Evolutionary conservation across 805 yeast species (phyloP).

Genomic region (Metschnikowia lunata): DNA sequence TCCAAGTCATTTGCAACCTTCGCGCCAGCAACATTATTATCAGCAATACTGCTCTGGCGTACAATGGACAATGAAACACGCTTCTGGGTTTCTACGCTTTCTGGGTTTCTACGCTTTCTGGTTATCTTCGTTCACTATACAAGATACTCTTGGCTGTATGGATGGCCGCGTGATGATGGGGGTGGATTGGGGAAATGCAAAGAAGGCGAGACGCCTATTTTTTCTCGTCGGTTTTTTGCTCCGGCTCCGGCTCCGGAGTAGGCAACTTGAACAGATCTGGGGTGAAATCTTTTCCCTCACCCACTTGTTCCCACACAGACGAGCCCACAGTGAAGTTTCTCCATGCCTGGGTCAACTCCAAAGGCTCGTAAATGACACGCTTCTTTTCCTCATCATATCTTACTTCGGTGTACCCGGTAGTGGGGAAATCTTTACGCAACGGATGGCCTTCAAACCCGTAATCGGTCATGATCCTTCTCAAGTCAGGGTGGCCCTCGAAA

Average conservation of each 20-base stretch:
- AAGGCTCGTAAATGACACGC: conserved; percentile 84
- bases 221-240: conserved; percentile 31
- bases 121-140: conserved; percentile 4
- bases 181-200: conserved; percentile 1
- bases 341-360: conserved; percentile 89
- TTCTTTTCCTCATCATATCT: conserved; percentile 88
- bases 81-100: no score
- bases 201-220: conserved; percentile 6
- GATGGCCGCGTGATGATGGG: background rate
- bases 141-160: conserved; percentile 2
- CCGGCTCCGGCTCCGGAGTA: conserved; percentile 71
- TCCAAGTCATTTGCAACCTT: no score
- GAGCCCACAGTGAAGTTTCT: conserved; percentile 86
- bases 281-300: conserved; percentile 76
- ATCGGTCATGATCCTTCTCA: conserved; percentile 86
- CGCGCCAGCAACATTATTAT: no score
- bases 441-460: conserved; percentile 93
- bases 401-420: conserved; percentile 87
- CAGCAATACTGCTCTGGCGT: no score
- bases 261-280: conserved; percentile 83
- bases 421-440: conserved; percentile 86
- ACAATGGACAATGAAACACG: no score
- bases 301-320: conserved; percentile 89
- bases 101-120: no score
- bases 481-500: conserved; percentile 85